Evolutionary conservation across 352 stramenopile genomes (phyloP), one percentile per base, ranked within the genome.

Genomic region (Globisporangium irregulare): DNA sequence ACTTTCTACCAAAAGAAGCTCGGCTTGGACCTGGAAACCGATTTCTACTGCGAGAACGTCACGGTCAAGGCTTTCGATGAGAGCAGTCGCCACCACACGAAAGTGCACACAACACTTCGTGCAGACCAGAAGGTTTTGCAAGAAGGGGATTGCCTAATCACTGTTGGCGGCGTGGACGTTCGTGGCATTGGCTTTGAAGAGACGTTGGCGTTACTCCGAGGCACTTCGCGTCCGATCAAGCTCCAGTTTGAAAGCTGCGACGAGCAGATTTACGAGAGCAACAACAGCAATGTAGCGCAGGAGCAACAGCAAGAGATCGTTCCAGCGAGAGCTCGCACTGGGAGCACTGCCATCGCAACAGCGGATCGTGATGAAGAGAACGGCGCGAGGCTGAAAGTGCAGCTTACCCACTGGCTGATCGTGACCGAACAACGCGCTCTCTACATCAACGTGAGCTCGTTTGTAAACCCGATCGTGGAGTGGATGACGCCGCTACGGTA

Each of bases 401-500:
- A 93, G 55, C 66, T 94, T 63, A 79, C 74, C 2, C 89, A 96
- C 68, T 96, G 89, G 89, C 69, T 95, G 32, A 95, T 96, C 34
- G 88, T 96, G 55, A 96, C 89, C 18, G 89, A 96, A 65, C 82
- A 93, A 62, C 84, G 87, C 15, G 89, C 81, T 25, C 66, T 96
- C 62, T 95, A 95, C 68, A 93, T 95, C 63, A 93, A 93, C 61
- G 87, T 95, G 1, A 84, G 83, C 3, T 93, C 83, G 32, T 84
- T 88, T 25, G 79, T 78, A 8, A 86, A 92, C 29, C 87, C 89
- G 0, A 70, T 94, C 24, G 86, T 96, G 10, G 87, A 96, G 64
- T 96, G 89, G 89, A 94, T 93, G 81, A 93, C 86, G 24, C 89
- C 89, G n/a, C 72, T 96, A 69, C 86, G 86, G 12, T 94, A 94